Conservation (phyloP, 2,329 filamentous ascomycete species). For the Chaetomium olivaceum region DNA sequence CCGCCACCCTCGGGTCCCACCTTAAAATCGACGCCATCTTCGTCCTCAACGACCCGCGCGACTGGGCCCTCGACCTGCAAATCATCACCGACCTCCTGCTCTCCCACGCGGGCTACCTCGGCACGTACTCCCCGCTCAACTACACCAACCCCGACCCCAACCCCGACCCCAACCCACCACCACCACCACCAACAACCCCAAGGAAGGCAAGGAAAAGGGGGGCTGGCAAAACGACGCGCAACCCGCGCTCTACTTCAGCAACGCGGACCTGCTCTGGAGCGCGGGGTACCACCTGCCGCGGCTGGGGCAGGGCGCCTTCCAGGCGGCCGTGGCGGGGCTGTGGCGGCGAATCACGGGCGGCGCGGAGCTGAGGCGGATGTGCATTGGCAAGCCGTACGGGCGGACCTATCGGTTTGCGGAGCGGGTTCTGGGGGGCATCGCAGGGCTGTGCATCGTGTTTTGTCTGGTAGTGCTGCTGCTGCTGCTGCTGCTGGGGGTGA, state of each 20-base stretch:
- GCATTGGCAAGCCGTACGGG: slow-evolving; percentile 80
- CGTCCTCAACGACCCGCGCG: slow-evolving; percentile 92
- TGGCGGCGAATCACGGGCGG: slow-evolving; percentile 73
- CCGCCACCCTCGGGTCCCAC: slow-evolving; percentile 37
- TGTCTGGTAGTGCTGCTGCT: slow-evolving; percentile 12
- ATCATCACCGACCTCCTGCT: slow-evolving; percentile 81
- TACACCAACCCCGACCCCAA: slow-evolving; percentile 59
- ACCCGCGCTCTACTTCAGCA: slow-evolving; percentile 82
- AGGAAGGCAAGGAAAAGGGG: slow-evolving; percentile 23
- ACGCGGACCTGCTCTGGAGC: slow-evolving; percentile 88
- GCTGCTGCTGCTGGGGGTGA: slow-evolving; percentile 13
- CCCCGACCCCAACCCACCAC: too few relatives aligned
- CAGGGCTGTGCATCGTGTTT: slow-evolving; percentile 45
- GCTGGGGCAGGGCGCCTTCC: slow-evolving; percentile 88
- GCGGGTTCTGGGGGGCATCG: slow-evolving; percentile 66
- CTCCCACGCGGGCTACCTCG: slow-evolving; percentile 74
- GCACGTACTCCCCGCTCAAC: slow-evolving; percentile 76
- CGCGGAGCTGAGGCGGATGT: slow-evolving; percentile 56
- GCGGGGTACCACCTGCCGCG: slow-evolving; percentile 81
- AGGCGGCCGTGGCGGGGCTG: slow-evolving; percentile 75
- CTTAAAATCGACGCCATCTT: slow-evolving; percentile 88
- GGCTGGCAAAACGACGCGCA: slow-evolving; percentile 85
- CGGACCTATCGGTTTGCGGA: slow-evolving; percentile 85
- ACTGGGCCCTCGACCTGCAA: slow-evolving; percentile 91
- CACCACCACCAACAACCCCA: too few relatives aligned